These are phyloP conservation scores for Huntiella savannae DNA, from an alignment of 2,329 filamentous ascomycete genomes.

Conservation along the genomic window DNA sequence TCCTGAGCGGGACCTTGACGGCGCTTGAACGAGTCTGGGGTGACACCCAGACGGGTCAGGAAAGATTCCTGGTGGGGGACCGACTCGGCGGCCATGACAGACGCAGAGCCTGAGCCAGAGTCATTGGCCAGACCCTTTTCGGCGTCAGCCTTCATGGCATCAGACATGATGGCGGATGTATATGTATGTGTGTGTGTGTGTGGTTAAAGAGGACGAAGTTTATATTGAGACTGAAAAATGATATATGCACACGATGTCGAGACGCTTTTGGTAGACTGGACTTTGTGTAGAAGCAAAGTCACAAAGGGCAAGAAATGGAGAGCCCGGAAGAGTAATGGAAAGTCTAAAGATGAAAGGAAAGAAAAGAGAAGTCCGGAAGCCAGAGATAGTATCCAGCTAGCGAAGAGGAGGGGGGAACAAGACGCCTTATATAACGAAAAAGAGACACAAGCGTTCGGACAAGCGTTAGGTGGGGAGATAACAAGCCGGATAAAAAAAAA, in stretches of 20 bases:
- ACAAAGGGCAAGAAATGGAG: no score
- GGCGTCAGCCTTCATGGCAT: slow-evolving; percentile 5
- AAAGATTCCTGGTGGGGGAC: slow-evolving; percentile 16
- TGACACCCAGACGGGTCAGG: slow-evolving; percentile 22
- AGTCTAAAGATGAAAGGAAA: slow-evolving; percentile 8
- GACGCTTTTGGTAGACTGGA: no score
- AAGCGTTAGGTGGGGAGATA: no score
- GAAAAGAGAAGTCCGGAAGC: neutral
- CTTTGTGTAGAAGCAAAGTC: no score
- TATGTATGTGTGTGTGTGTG: neutral
- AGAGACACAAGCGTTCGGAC: no score
- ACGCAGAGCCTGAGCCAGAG: slow-evolving; percentile 8
- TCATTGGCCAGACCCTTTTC: slow-evolving; percentile 9
- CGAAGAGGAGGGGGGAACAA: no score
- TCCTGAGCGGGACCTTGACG: slow-evolving; percentile 18
- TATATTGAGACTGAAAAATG: neutral
- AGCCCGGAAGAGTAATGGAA: slow-evolving; percentile 1
- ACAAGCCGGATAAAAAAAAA: no score
- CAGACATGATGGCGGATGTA: slow-evolving; percentile 5
- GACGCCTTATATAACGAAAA: no score
- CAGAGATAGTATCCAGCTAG: no score
- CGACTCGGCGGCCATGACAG: slow-evolving; percentile 1
- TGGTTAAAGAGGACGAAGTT: neutral
- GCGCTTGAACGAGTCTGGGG: slow-evolving; percentile 21
- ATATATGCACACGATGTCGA: neutral